Evolutionary conservation across 2,329 filamentous ascomycete genomes (phyloP), one percentile per base, ranked within the genome.

Genomic region (Fusarium pseudoanthophilum): DNA sequence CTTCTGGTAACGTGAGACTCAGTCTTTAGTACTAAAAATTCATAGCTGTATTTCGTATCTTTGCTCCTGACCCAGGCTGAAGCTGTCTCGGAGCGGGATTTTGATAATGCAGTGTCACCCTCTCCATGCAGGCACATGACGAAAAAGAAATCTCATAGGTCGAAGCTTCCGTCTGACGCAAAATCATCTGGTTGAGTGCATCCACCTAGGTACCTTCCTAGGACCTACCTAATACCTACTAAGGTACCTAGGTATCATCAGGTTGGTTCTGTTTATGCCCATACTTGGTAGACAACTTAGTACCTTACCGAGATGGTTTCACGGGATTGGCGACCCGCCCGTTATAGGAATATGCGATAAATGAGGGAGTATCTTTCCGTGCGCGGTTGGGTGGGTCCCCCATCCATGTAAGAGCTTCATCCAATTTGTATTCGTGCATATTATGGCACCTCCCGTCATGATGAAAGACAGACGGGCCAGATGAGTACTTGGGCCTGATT

Each of bases 341-440:
- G 70, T n/a, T 73, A 73, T n/a, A 34, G n/a, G 45, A 61, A 73
- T 73, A 52, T 26, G 11, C 55, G 40, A 43, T 73, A 71, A 49
- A 15, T 56, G 21, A 37, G 18, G 57, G 59, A 32, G 39, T 52
- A 37, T 18, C 16, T 15, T 26, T 45, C 32, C 13, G 20, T 24
- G 28, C 20, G 34, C 11, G n/a, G 32, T 30, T 45, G 61, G 43
- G 34, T 48, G 28, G 56, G 51, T 66, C 45, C 30, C 24, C 24
- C 20, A 57, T 26, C 42, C 60, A 39, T 52, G 66, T 51, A 55
- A 34, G 30, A 57, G 37, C 51, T 52, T 39, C 46, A 40, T 58
- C 48, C 24, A 14, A 60, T 28, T 40, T 42, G 53, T 49, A 45
- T 55, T 69, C 59, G 64, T 37, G 52, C 64, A 40, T 37, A 5